Evolutionary conservation across 192 early-diverging fungal species (phyloP), one percentile per base, ranked within the genome.

Genomic region (Coemansia sp.): DNA sequence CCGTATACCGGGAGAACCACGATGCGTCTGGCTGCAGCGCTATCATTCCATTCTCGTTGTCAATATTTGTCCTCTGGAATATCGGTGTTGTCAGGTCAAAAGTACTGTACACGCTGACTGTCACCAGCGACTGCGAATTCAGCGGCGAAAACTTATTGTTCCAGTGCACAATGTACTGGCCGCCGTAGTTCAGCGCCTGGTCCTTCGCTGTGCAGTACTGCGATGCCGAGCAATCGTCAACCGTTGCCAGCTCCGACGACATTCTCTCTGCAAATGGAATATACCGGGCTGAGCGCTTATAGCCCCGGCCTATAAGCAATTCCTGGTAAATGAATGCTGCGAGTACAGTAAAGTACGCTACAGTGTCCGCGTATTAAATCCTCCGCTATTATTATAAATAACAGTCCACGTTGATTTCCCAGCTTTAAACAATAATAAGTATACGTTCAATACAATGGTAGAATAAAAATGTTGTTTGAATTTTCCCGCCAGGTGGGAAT

Each of bases 61-160:
- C 16, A 32, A 72, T 61, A 18, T 47, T 61, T 37, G 63, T 56
- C 18, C 43, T 6, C 47, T 65, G 63, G 60, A 47, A 75, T 16
- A 75, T 43, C 1, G 73, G 70, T 6, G 48, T 80, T 9, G 26
- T 66, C 41, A 61, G 54, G 64, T 80, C 78, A 19, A 72, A 80
- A 13, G 8, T 39, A 67, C 78, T 80, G 78, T 72, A 80, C 12
- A 80, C 78, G 8, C 54, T 47, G 2, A 80, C 49, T 0, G 78
- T 75, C 2, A 75, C 78, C 13, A 65, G 18, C 22, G 73, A 72
- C 41, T 72, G 62, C 12, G 69, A 37, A 52, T 68, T 80, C 19
- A 80, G 73, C 51, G 78, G 78, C 52, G 78, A 59, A 10, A 57
- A 63, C 54, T 69, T 40, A 67, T 80, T 80, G 70, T 80, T 80